Evolutionary conservation across 352 stramenopile species (phyloP).

Genomic region (Hyaloperonospora arabidopsidis): DNA sequence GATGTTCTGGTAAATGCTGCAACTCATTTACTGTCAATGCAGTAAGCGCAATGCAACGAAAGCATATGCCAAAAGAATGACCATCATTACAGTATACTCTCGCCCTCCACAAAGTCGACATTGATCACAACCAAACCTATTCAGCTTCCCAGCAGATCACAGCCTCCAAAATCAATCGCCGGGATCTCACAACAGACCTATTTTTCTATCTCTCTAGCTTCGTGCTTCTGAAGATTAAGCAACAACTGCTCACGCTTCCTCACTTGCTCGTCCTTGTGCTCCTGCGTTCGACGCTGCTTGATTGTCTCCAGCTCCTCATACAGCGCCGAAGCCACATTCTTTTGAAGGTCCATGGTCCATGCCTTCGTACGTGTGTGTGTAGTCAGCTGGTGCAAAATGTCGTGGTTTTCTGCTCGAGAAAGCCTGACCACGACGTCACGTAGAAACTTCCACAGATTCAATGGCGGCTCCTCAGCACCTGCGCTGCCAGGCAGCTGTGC

Average conservation of each 20-base stretch:
- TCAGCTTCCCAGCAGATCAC: no score
- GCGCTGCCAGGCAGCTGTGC: constrained; percentile 28
- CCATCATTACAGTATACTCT: no score
- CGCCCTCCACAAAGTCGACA: no score
- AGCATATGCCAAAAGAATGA: no score
- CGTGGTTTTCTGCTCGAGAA: constrained; percentile 28
- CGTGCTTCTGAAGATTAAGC: no score
- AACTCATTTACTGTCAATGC: no score
- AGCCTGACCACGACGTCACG: constrained; percentile 27
- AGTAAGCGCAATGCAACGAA: no score
- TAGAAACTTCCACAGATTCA: constrained; percentile 50
- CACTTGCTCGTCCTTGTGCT: constrained; percentile 24
- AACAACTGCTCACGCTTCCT: constrained; percentile 1
- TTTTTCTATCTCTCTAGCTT: no score
- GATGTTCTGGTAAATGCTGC: no score
- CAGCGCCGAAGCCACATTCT: constrained; percentile 35
- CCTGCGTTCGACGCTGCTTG: constrained; percentile 20
- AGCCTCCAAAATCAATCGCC: no score
- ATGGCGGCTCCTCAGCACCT: constrained; percentile 15
- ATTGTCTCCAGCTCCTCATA: constrained; percentile 27
- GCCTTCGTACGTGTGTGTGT: constrained; percentile 37
- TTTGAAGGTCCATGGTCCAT: constrained; percentile 50
- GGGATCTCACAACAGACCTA: no score
- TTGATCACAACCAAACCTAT: no score
- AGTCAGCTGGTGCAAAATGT: constrained; percentile 47